Percentiles rank a stretch among this genome's conserved stretches.
phyloP scores from a whole-genome alignment of 176 grass and related monocot genomes.

The Hordeum marinum region DNA sequence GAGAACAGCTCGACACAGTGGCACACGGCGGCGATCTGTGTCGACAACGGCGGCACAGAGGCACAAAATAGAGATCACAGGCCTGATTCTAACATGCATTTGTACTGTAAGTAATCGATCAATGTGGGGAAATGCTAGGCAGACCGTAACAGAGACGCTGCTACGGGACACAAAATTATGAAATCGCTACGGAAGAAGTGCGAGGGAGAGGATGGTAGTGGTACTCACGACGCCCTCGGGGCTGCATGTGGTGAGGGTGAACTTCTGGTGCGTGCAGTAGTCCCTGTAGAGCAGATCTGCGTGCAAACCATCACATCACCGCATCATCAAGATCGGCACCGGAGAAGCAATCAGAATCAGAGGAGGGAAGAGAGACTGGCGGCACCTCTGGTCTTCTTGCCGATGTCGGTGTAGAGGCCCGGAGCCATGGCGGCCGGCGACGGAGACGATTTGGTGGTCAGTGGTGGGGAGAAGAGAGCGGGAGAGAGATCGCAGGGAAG shows the following conservation, averaged over 20 bases:
- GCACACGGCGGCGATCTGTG: neutral
- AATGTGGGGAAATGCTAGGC: neutral
- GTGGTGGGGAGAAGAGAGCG: neutral
- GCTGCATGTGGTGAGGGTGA: conserved; percentile 65
- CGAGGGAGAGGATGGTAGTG: neutral
- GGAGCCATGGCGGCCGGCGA: conserved; percentile 43
- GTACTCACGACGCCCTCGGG: conserved; percentile 65
- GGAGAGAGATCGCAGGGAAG: neutral
- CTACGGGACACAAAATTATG: neutral
- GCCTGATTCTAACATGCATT: neutral
- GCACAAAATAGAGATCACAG: neutral
- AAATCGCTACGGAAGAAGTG: neutral
- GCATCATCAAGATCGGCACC: conserved; percentile 7
- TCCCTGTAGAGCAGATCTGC: conserved; percentile 87
- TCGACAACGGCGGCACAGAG: neutral
- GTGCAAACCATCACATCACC: neutral
- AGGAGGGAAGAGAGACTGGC: neutral
- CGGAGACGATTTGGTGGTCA: neutral
- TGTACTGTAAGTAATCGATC: neutral
- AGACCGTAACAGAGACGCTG: neutral
- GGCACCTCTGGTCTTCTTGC: conserved; percentile 72
- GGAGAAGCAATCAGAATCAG: neutral
- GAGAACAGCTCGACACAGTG: neutral
- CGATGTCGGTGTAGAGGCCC: conserved; percentile 77
- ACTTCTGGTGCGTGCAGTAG: conserved; percentile 79